Evolutionary conservation across 129 eudicot genomes (phyloP).

Genomic region (Glebionis coronaria): DNA sequence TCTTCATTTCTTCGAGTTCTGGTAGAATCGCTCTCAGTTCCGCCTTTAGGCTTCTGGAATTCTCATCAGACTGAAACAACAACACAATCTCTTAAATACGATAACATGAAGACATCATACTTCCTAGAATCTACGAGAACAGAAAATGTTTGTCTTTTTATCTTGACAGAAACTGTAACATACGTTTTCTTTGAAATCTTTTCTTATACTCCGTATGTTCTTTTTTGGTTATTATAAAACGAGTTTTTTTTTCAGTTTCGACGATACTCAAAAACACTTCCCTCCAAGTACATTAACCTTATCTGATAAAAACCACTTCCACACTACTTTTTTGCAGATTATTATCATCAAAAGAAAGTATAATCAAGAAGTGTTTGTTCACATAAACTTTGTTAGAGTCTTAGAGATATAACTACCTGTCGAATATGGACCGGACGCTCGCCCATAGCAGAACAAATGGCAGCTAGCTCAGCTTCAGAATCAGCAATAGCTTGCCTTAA

Average conservation of each 20-base stretch:
- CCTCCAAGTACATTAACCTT: too few relatives aligned
- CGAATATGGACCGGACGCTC: slow-evolving; percentile 87
- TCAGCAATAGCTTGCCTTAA: slow-evolving; percentile 81
- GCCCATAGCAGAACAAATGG: slow-evolving; percentile 88
- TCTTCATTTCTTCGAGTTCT: slow-evolving; percentile 79
- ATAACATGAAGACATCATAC: not conserved
- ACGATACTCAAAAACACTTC: too few relatives aligned
- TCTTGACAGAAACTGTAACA: not conserved
- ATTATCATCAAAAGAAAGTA: not conserved
- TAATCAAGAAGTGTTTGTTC: not conserved
- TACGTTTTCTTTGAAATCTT: not conserved
- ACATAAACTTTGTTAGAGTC: too few relatives aligned
- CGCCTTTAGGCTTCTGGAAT: slow-evolving; percentile 65
- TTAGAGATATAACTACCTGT: slow-evolving; percentile 41
- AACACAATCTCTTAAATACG: not conserved
- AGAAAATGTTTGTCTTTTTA: too few relatives aligned
- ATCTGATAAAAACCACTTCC: too few relatives aligned
- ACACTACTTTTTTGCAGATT: too few relatives aligned
- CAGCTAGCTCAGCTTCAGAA: slow-evolving; percentile 76
- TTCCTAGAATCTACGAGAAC: not conserved
- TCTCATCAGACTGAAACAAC: slow-evolving; percentile 60
- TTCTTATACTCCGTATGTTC: not conserved
- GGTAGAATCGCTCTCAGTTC: slow-evolving; percentile 69
- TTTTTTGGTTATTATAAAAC: too few relatives aligned
- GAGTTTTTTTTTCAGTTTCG: too few relatives aligned